Base-by-base conservation (phyloP, 805 yeast species). In the Candida corydali region DNA sequence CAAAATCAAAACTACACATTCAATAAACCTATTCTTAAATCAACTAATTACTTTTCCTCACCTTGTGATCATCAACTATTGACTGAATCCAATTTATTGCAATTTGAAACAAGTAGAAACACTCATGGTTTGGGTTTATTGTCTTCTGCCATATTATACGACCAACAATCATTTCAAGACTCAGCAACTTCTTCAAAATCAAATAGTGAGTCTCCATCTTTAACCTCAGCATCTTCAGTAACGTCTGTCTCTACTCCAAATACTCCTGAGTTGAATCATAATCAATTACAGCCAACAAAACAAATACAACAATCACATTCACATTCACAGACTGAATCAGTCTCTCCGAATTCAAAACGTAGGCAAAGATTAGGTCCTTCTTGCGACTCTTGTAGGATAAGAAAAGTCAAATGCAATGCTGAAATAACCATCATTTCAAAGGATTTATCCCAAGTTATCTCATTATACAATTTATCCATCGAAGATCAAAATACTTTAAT, bases 391-490 rank as follows among this genome's bases (percentile, higher is more conserved):
- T 82, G 91, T 54, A 65, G 88, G 37, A 51, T 74, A 11, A 69
- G 86, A 39, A 82, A 82, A 52, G 82, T 81, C 40, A 82, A 79
- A 57, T 82, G 91, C 59, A 79, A 82, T 55, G 86, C 89, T 2
- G 78, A 70, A 45, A 75, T 81, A 9, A 54, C 59, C 23, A 62
- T 75, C 17, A 41, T 76, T 31, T 48, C 56, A 32, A 51, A 41
- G 15, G 27, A 26, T 25, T 12, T 34, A 10, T 17, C 26, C 9
- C 30, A 37, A 11, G 26, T 14, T n/a, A 15, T 17, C 5, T 14
- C 32, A 5, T 5, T 19, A 14, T 26, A 7, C 15, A 25, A 23
- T 19, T 29, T 34, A 14, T 17, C 25, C 8, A 8, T 23, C n/a
- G 29, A 29, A 19, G 31, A 38, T 17, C 25, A 32, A 23, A 10